These are phyloP conservation scores for Moesziomyces globuligerus DNA, from an alignment of 1,284 basidiomycete genomes.

Conservation along the genomic window DNA sequence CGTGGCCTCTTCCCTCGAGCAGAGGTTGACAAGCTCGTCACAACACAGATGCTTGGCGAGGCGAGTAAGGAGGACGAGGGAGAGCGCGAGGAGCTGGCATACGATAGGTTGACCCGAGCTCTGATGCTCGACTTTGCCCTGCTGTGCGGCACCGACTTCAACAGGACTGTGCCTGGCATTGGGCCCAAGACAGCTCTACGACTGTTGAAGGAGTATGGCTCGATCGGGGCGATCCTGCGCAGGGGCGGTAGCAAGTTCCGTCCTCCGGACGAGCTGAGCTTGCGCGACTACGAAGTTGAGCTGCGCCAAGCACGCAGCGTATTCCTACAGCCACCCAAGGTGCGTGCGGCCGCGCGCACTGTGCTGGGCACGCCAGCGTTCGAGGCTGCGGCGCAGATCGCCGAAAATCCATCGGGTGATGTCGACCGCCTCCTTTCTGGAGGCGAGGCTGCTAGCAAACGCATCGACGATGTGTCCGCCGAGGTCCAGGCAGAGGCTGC, in stretches of 20 bases:
- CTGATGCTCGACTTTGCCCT: constrained; percentile 63
- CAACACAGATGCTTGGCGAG: neutral
- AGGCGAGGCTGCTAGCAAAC: neutral
- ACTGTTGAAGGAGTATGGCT: constrained; percentile 52
- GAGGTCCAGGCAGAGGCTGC: neutral
- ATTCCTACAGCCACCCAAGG: constrained; percentile 54
- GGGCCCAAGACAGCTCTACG: constrained; percentile 49
- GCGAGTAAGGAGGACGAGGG: neutral
- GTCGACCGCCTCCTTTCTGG: constrained; percentile 8
- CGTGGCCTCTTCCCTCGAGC: constrained; percentile 38
- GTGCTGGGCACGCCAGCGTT: constrained; percentile 16
- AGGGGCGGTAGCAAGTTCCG: constrained; percentile 32
- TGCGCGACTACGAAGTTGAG: constrained; percentile 55
- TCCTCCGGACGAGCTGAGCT: constrained; percentile 52
- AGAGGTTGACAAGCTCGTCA: constrained; percentile 20
- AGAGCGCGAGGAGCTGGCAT: neutral
- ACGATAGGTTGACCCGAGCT: constrained; percentile 30
- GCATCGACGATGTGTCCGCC: neutral
- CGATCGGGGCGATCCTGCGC: constrained; percentile 42
- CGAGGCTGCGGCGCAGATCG: constrained; percentile 6
- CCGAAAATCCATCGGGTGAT: neutral
- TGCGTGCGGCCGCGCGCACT: constrained; percentile 33
- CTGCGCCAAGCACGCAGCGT: constrained; percentile 52
- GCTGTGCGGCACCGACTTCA: constrained; percentile 66
- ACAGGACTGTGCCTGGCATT: constrained; percentile 60